Evolutionary conservation across 768 basidiomycete species (phyloP).

Genomic region (Kwoniella botswanensis): DNA sequence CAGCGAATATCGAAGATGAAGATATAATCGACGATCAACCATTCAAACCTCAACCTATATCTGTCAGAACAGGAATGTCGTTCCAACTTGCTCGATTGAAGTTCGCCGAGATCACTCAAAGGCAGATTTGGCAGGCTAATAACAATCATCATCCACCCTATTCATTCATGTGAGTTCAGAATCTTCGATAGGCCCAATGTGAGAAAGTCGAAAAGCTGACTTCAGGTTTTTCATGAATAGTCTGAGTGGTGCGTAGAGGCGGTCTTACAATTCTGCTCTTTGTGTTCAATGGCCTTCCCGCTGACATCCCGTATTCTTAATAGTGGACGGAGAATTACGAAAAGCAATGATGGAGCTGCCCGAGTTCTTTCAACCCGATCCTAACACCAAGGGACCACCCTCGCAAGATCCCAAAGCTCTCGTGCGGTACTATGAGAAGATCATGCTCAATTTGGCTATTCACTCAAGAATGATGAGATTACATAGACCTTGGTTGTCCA

Average conservation of each 20-base stretch:
- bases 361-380: slow-evolving; percentile 53
- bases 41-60: slow-evolving; percentile 45
- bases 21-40: slow-evolving; percentile 56
- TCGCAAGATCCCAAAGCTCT: slow-evolving; percentile 42
- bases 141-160: slow-evolving; percentile 54
- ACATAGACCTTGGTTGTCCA: slow-evolving; percentile 57
- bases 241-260: slow-evolving; percentile 26
- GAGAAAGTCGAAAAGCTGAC: background rate
- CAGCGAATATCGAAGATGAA: slow-evolving; percentile 58
- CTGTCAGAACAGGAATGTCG: slow-evolving; percentile 54
- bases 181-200: no score
- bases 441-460: slow-evolving; percentile 56
- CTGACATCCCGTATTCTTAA: background rate
- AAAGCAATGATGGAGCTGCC: slow-evolving; percentile 57
- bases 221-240: slow-evolving; percentile 3
- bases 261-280: no score
- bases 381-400: slow-evolving; percentile 32
- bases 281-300: background rate
- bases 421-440: slow-evolving; percentile 57
- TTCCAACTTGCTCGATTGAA: slow-evolving; percentile 56
- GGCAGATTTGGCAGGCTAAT: slow-evolving; percentile 58
- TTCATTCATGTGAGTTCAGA: slow-evolving; percentile 52
- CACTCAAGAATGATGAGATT: slow-evolving; percentile 57
- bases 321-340: slow-evolving; percentile 52
- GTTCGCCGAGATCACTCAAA: slow-evolving; percentile 55